Base-by-base conservation (phyloP, 1,284 basidiomycete species). In the Sparassis latifolia region DNA sequence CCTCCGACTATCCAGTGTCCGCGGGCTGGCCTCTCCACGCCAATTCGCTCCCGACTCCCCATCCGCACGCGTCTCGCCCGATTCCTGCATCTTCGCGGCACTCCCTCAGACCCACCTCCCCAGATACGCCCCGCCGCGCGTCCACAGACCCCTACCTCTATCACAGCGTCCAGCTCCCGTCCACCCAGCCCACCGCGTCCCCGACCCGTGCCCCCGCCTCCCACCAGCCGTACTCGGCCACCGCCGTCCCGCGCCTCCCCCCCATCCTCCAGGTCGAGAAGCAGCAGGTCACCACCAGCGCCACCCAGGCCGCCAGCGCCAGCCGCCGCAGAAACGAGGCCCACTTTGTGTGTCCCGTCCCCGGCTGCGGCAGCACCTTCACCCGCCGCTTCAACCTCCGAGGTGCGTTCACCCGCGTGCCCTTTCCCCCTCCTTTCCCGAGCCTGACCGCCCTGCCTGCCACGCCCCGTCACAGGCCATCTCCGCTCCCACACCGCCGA, bases 401-500 rank as follows among this genome's bases (percentile, higher is more conserved):
- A 80, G 89, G 89, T 89, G 57, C 49, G 75, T 69, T 49, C 50
- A 42, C 42, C 48, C 33, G 38, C 49, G 48, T 48, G 48, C 35
- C 35, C 35, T 37, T 37, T 37, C 35, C 12, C 35, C 7, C 35
- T 37, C 35, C 6, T 37, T 37, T 6, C 12, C 35, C 35, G 6
- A 6, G 12, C 12, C 6, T 12, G 12, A 37, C 12, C 35, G 12
- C 12, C 12, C 35, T 37, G 6, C 12, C 35, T 37, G 12, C 35
- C 20, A 20, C 20, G 20, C 20, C 20, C 20, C 27, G 49, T 42
- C 28, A 27, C 73, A 84, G 94, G 95, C 47, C 95, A 97, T 72
- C 69, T 97, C 58, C 83, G 94, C 60, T 96, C 93, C n/a, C 94
- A 97, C 67, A 96, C 93, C 30, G 93, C 96, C 66, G 92, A 97